A percentile compares a stretch with the other conserved stretches of the same genome.
phyloP scores from a whole-genome alignment of 2,329 filamentous ascomycete species.

The Penicillium digitatum region DNA sequence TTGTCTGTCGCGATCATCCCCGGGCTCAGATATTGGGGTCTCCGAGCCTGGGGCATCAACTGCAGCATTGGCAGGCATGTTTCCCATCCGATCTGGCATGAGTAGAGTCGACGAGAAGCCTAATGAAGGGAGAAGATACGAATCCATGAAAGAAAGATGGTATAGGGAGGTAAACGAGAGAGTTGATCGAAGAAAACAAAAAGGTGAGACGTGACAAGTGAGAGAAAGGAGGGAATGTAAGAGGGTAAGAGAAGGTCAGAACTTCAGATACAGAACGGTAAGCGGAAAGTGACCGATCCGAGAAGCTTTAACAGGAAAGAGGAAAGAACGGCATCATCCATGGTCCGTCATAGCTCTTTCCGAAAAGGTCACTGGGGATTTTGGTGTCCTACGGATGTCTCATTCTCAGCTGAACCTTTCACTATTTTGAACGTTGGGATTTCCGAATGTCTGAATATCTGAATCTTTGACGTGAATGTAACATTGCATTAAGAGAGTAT shows the following conservation, averaged over 20 bases:
- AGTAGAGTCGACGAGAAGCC: neutral
- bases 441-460: neutral
- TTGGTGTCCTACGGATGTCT: neutral
- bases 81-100: neutral
- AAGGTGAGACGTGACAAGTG: neutral
- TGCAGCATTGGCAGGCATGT: neutral
- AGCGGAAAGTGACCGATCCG: neutral
- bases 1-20: conserved; percentile 24
- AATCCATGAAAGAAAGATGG: neutral
- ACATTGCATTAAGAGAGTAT: neutral
- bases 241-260: neutral
- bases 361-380: neutral
- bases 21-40: conserved; percentile 13
- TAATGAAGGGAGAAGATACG: conserved; percentile 2
- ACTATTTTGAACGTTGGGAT: too few species aligned
- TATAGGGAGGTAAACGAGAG: neutral
- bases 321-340: neutral
- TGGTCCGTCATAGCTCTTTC: neutral
- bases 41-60: neutral
- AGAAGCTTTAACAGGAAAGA: neutral
- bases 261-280: neutral
- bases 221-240: neutral
- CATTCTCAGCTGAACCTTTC: neutral
- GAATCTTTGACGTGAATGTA: neutral
- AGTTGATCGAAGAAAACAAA: neutral